A percentile compares a stretch with the other conserved stretches of the same genome.
These are phyloP conservation scores for Exophiala sp. DNA, from an alignment of 2,329 filamentous ascomycete genomes.

Conservation along the genomic window DNA sequence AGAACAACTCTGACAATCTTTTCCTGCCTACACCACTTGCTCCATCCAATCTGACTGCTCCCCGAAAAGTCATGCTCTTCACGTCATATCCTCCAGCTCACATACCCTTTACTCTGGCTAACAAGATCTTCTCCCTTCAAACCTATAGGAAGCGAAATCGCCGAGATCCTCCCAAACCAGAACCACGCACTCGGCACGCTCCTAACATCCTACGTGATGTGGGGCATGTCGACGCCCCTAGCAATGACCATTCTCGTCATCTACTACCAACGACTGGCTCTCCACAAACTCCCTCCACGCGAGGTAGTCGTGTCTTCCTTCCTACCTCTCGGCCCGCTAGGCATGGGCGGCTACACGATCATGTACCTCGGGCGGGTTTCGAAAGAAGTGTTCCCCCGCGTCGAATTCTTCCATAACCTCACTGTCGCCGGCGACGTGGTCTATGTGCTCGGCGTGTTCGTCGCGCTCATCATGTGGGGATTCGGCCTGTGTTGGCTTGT, in stretches of 20 bases:
- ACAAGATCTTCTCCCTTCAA: background rate
- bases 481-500: constrained; percentile 40
- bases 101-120: background rate
- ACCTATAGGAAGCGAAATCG: constrained; percentile 46
- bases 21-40: too few relatives aligned
- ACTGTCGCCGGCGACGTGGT: constrained; percentile 32
- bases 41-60: too few relatives aligned
- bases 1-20: too few relatives aligned
- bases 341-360: constrained; percentile 58
- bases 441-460: constrained; percentile 35
- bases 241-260: constrained; percentile 60
- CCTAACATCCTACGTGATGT: constrained; percentile 62
- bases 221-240: constrained; percentile 54
- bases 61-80: too few relatives aligned
- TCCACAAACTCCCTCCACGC: constrained; percentile 62
- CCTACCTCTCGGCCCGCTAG: constrained; percentile 60
- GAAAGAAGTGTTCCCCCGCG: constrained; percentile 33
- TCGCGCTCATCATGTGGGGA: constrained; percentile 37
- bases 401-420: constrained; percentile 26
- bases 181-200: constrained; percentile 58
- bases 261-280: constrained; percentile 62
- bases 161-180: constrained; percentile 49
- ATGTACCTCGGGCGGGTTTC: constrained; percentile 49
- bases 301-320: constrained; percentile 65
- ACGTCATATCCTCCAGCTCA: too few relatives aligned